Base-by-base conservation (phyloP, 768 basidiomycete genomes). In the Bullera alba region DNA sequence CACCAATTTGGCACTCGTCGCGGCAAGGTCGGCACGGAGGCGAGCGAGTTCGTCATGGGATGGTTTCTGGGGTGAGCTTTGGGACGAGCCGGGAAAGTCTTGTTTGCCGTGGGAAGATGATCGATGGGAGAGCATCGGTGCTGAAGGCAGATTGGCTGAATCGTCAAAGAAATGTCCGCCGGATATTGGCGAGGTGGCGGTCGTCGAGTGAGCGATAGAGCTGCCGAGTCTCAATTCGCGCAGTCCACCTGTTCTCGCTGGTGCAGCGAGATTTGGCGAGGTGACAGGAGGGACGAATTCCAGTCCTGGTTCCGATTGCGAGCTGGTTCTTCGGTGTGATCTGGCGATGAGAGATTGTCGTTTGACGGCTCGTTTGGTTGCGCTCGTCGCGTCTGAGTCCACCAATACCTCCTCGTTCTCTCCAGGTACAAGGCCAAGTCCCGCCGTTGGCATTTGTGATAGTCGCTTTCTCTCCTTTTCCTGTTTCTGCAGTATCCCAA, bases 1-100 rank as follows among this genome's bases (percentile, higher is more conserved):
- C 32, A 66, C 75, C 39, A 93, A 74, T 51, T 88, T 85, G 53
- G 80, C 78, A 58, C 81, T 81, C 50, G 83, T 57, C 1, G 74
- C 58, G 36, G 70, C 73, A 27, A 90, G 51, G 64, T 89, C 85
- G 48, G 76, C 77, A 27, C 81, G 80, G 29, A 87, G 38, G 2
- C 30, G 42, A 26, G 28, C 46, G 1, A 48, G 23, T 10, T 57
- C 57, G 35, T 61, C 52, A 7, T 22, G 6, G n/a, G 26, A 5
- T 12, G 38, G 12, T 34, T 46, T 46, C 21, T 8, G 5, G 5
- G 45, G 45, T 34, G 45, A 46, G 28, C n/a, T 5, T 7, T 43
- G 6, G 14, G 16, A 16, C 25, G 42, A 28, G 21, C 6, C 21
- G n/a, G 45, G 21, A 12, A 14, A 22, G 21, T 10, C 8, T 8